A percentile compares a stretch with the other conserved stretches of the same genome.
Evolutionary conservation across 208 protist genomes (phyloP).

Genomic region (Willaertia magna): DNA sequence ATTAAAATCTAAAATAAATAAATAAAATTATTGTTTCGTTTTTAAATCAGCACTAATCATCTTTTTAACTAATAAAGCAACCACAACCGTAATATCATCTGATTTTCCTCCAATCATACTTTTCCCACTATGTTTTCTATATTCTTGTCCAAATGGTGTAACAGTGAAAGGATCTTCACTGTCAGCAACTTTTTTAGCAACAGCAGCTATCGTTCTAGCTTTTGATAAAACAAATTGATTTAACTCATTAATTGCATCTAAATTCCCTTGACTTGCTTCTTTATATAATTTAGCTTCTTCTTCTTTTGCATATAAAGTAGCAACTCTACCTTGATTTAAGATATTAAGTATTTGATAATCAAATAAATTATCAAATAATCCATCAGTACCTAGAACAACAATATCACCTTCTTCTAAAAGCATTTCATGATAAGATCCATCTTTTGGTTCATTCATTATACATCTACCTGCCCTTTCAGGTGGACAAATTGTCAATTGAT

Average conservation of each 20-base stretch:
- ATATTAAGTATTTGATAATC: background rate
- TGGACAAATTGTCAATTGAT: constrained; percentile 68
- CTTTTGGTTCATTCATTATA: background rate
- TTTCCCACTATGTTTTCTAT: background rate
- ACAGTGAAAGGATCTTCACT: background rate
- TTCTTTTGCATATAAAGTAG: background rate
- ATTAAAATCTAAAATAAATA: too few relatives aligned
- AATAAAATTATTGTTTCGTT: too few relatives aligned
- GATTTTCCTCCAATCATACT: background rate
- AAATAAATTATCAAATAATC: constrained; percentile 80
- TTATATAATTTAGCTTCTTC: background rate
- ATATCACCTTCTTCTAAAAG: constrained; percentile 67
- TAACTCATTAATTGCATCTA: background rate
- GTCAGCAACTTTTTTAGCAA: background rate
- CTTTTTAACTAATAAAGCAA: background rate
- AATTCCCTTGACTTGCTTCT: background rate
- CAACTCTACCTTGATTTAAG: background rate
- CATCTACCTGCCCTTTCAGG: constrained; percentile 13
- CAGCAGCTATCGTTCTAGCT: background rate
- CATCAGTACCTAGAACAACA: constrained; percentile 71
- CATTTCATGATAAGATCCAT: constrained; percentile 45
- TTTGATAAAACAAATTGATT: background rate
- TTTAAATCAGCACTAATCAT: background rate
- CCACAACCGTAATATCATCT: background rate
- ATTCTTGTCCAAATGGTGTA: background rate